These are phyloP conservation scores for Porphyrellus cyaneotinctus DNA, from an alignment of 768 basidiomycete genomes.

Conservation along the genomic window DNA sequence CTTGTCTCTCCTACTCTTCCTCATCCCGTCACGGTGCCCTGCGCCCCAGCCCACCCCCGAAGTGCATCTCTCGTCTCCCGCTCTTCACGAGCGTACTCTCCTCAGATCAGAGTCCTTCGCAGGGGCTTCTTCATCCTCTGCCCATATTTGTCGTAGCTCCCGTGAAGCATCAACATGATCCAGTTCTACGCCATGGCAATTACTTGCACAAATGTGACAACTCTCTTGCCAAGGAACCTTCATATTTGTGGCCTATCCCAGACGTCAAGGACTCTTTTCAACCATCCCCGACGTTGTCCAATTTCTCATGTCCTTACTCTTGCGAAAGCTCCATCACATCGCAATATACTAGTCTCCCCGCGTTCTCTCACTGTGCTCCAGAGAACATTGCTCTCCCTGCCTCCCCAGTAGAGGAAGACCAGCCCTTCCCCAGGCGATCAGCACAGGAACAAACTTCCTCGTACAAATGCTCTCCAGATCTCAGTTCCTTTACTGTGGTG, in stretches of 20 bases:
- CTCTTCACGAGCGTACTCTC: slow-evolving; percentile 34
- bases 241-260: slow-evolving; percentile 5
- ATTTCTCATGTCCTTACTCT: slow-evolving; percentile 23
- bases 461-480: background rate
- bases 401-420: slow-evolving; percentile 20
- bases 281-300: slow-evolving; percentile 27
- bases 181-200: slow-evolving; percentile 12
- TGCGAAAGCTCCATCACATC: slow-evolving; percentile 24
- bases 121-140: slow-evolving; percentile 20
- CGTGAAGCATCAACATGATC: slow-evolving; percentile 25
- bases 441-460: slow-evolving; percentile 3
- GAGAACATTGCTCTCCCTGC: slow-evolving; percentile 23
- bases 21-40: slow-evolving; percentile 23
- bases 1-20: slow-evolving; percentile 23
- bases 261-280: slow-evolving; percentile 26
- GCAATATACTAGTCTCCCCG: slow-evolving; percentile 14
- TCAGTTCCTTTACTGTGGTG: background rate
- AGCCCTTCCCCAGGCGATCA: background rate
- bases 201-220: slow-evolving; percentile 5
- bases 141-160: slow-evolving; percentile 32
- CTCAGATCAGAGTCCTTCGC: slow-evolving; percentile 29
- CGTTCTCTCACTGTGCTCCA: slow-evolving; percentile 11
- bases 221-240: slow-evolving; percentile 2
- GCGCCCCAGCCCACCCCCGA: slow-evolving; percentile 30
- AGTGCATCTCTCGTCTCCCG: slow-evolving; percentile 27